Percentiles rank a stretch among this genome's conserved stretches.
Evolutionary conservation across 805 yeast genomes (phyloP).

Genomic region (Dipodascopsis tothii): DNA sequence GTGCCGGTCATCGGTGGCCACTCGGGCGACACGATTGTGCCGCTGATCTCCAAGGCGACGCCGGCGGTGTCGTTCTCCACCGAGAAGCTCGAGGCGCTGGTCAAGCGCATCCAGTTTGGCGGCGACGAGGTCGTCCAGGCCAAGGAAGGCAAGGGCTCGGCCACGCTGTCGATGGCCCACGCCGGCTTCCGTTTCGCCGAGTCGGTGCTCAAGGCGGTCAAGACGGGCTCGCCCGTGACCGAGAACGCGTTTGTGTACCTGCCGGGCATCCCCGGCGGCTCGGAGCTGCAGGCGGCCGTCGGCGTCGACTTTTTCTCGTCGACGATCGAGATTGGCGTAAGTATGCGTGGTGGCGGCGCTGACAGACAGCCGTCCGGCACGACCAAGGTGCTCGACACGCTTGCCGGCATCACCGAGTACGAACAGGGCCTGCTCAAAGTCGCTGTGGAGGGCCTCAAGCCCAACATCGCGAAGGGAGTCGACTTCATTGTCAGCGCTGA

Average conservation of each 20-base stretch:
- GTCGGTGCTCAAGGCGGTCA: slow-evolving; percentile 36
- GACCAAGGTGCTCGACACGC: slow-evolving; percentile 45
- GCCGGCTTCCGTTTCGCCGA: slow-evolving; percentile 81
- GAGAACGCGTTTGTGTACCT: slow-evolving; percentile 23
- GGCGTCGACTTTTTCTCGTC: slow-evolving; percentile 92
- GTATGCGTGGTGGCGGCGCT: slow-evolving; percentile 24
- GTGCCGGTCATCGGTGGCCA: slow-evolving; percentile 89
- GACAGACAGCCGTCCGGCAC: slow-evolving; percentile 50
- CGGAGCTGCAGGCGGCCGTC: slow-evolving; percentile 80
- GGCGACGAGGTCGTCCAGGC: slow-evolving; percentile 97
- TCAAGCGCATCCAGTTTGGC: slow-evolving; percentile 89
- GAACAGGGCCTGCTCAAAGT: slow-evolving; percentile 77
- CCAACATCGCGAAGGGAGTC: slow-evolving; percentile 89
- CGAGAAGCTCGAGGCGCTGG: slow-evolving; percentile 46
- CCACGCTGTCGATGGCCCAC: slow-evolving; percentile 91
- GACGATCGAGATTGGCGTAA: slow-evolving; percentile 83
- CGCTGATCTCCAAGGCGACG: slow-evolving; percentile 50
- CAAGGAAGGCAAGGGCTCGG: slow-evolving; percentile 89
- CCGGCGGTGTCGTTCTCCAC: slow-evolving; percentile 34
- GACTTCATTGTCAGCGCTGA: slow-evolving; percentile 52
- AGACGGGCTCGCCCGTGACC: slow-evolving; percentile 14
- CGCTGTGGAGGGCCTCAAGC: slow-evolving; percentile 81
- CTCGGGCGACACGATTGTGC: slow-evolving; percentile 91
- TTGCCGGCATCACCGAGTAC: slow-evolving; percentile 63
- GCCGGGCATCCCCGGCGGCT: slow-evolving; percentile 42